phyloP scores from a whole-genome alignment of 805 yeast genomes.

The Yamadazyma scolyti region DNA sequence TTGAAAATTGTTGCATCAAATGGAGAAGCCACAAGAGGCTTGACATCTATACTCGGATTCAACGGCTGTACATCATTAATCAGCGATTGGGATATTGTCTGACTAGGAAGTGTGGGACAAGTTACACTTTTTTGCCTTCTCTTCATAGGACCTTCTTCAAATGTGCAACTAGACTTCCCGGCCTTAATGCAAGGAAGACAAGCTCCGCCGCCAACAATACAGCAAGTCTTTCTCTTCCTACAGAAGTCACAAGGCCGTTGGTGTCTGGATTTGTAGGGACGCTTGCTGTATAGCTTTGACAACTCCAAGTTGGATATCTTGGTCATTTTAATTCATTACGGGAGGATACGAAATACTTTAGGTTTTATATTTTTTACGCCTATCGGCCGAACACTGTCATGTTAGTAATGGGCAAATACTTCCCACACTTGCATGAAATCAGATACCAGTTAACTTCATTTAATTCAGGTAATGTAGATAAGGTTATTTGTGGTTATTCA shows the following conservation, averaged over 20 bases:
- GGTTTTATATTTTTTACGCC: too few species aligned
- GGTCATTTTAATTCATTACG: conserved; percentile 1
- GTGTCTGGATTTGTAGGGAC: conserved; percentile 31
- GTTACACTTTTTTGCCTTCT: conserved; percentile 6
- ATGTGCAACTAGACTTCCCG: conserved; percentile 26
- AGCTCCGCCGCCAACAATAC: conserved; percentile 28
- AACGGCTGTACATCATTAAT: neutral
- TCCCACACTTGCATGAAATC: neutral
- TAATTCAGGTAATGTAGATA: conserved; percentile 7
- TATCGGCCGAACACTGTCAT: neutral
- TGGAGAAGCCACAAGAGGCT: neutral
- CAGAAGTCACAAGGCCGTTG: conserved; percentile 35
- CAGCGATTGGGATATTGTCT: conserved; percentile 1
- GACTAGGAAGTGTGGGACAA: neutral
- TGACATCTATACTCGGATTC: neutral
- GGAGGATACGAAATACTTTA: neutral
- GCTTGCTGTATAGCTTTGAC: conserved; percentile 10
- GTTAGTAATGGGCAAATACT: too few species aligned
- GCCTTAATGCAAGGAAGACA: conserved; percentile 28
- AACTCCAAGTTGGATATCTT: conserved; percentile 8
- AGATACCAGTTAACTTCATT: neutral
- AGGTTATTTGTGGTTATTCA: conserved; percentile 3
- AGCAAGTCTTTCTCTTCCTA: conserved; percentile 31
- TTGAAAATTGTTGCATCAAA: too few species aligned
- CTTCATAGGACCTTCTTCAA: conserved; percentile 26